Base-by-base conservation (phyloP, 2,329 filamentous ascomycete genomes). In the Fusarium sambucinum region DNA sequence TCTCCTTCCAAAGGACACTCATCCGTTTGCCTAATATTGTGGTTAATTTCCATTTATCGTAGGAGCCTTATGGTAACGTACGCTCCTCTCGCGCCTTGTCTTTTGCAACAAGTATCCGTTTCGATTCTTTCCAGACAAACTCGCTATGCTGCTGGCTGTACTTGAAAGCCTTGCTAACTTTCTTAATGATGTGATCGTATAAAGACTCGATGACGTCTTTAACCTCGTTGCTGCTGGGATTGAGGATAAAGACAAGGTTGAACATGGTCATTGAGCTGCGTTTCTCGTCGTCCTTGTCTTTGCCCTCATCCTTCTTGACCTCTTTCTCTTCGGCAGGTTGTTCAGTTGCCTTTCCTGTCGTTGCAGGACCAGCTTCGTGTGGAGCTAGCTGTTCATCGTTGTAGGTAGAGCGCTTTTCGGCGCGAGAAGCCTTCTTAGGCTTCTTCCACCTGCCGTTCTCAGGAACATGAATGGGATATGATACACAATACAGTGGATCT, bases 121-220 rank as follows among this genome's bases (percentile, higher is more conserved):
- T 94, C 4, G 92, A 93, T 76, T 99, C 93, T 74, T 91, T 92
- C 89, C 93, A 96, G 6, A 99, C 92, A 77, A 97, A 98, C 71
- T 94, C 91, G 58, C 90, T 92, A 63, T 92, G 90, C 70, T 94
- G 91, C 80, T 99, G 95, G 76, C 94, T 94, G 79, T 95, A 96
- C 76, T 96, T 96, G 76, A 97, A 87, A 5, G 92, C 93, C 81
- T 95, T 97, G 76, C 94, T 94, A 73, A 97, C 90, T 79, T 96
- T 96, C 78, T 94, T 96, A 68, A 94, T 91, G 38, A 98, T 90
- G 77, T 97, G 92, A 55, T 92, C 86, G 77, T 97, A 97, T 76
- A 97, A 79, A 7, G 82, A 90, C 68, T 96, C 92, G 42, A 91
- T 87, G 45, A 96, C 74, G 83, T 86, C 84, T 58, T 92, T 91